phyloP scores from a whole-genome alignment of 2,329 filamentous ascomycete species.

The Aspergillus costaricaensis region DNA sequence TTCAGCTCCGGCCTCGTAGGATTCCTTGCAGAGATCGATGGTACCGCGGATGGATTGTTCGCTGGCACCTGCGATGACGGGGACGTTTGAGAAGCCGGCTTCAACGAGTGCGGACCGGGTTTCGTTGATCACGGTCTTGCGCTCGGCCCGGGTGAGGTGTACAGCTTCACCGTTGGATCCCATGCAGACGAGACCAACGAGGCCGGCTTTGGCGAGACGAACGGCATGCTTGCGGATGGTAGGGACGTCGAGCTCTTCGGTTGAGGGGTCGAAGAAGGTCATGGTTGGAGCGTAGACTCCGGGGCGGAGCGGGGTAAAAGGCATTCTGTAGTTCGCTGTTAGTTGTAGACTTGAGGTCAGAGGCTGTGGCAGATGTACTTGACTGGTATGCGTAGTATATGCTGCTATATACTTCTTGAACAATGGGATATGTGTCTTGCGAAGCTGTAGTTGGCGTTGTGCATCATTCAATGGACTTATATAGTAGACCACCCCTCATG shows the following conservation, averaged over 20 bases:
- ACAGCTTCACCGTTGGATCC: slow-evolving; percentile 90
- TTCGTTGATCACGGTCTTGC: slow-evolving; percentile 70
- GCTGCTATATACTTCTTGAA: too few species aligned
- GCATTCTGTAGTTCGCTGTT: slow-evolving; percentile 23
- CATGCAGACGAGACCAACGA: slow-evolving; percentile 82
- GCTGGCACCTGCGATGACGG: slow-evolving; percentile 79
- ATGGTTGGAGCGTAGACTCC: slow-evolving; percentile 88
- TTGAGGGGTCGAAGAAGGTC: slow-evolving; percentile 84
- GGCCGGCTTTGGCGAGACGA: slow-evolving; percentile 73
- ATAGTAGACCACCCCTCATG: slow-evolving; percentile 7
- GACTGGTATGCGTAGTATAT: too few species aligned
- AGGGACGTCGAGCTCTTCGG: slow-evolving; percentile 80
- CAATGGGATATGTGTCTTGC: not conserved
- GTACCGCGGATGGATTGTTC: slow-evolving; percentile 81
- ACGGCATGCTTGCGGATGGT: slow-evolving; percentile 79
- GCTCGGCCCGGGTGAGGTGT: slow-evolving; percentile 78
- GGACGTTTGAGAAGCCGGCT: slow-evolving; percentile 73
- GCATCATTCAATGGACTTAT: not conserved
- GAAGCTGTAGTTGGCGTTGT: not conserved
- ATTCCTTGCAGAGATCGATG: slow-evolving; percentile 70
- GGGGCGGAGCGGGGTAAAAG: slow-evolving; percentile 66
- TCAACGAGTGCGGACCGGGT: slow-evolving; percentile 80
- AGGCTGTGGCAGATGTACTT: not conserved
- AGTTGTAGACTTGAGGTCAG: not conserved
- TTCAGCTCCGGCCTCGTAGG: slow-evolving; percentile 70